phyloP scores from a whole-genome alignment of 176 grass and related monocot species.

The Zoysia pacifica region DNA sequence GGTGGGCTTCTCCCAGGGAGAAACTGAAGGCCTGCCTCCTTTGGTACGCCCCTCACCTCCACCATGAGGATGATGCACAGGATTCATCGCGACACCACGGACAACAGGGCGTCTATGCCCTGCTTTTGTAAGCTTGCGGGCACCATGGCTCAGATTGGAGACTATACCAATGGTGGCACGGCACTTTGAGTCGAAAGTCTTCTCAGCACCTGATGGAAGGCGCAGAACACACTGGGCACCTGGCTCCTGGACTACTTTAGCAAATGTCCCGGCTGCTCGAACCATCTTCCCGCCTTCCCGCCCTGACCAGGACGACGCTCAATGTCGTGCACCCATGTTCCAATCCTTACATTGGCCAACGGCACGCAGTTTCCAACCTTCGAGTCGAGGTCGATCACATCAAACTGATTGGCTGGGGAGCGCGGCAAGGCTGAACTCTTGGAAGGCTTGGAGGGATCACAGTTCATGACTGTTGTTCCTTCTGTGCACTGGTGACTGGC shows the following conservation, averaged over 20 bases:
- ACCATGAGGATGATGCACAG: neutral
- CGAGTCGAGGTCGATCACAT: neutral
- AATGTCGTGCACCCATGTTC: neutral
- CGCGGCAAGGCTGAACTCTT: neutral
- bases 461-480: neutral
- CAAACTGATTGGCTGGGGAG: neutral
- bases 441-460: neutral
- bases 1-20: neutral
- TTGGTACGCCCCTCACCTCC: constrained; percentile 2
- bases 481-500: neutral
- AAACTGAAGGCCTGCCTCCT: constrained; percentile 3
- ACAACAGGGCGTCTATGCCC: neutral
- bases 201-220: neutral
- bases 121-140: neutral
- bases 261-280: neutral
- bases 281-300: neutral
- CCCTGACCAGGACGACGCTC: neutral
- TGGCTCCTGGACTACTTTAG: neutral
- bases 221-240: neutral
- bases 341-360: neutral
- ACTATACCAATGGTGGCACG: neutral
- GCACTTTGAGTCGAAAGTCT: neutral
- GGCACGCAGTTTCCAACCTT: neutral
- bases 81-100: neutral
- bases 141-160: neutral